These are phyloP conservation scores for Fragaria ananassa DNA, from an alignment of 306 rosid species.

Conservation along the genomic window DNA sequence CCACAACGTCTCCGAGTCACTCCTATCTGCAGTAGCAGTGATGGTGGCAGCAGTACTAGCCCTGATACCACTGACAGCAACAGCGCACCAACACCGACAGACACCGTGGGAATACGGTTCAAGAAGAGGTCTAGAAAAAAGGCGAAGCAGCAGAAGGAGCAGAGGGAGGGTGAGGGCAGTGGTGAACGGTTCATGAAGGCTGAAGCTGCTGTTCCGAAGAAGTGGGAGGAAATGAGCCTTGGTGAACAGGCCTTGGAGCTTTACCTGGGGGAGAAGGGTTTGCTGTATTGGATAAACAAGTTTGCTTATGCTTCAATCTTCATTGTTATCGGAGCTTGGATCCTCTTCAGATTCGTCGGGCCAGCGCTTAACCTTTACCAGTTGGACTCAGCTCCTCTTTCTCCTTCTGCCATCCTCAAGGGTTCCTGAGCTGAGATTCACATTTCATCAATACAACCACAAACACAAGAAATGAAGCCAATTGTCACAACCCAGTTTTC, in stretches of 20 bases:
- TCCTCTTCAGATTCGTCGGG: slow-evolving; percentile 79
- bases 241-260: slow-evolving; percentile 70
- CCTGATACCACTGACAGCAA: slow-evolving; percentile 7
- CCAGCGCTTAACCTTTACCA: slow-evolving; percentile 87
- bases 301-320: slow-evolving; percentile 92
- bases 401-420: slow-evolving; percentile 65
- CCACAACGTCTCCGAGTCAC: slow-evolving; percentile 26
- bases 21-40: slow-evolving; percentile 29
- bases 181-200: slow-evolving; percentile 29
- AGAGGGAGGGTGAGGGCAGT: slow-evolving; percentile 25
- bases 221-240: slow-evolving; percentile 88
- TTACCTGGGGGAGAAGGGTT: slow-evolving; percentile 82
- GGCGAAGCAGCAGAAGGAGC: slow-evolving; percentile 33
- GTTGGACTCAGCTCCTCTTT: slow-evolving; percentile 65
- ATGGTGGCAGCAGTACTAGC: slow-evolving; percentile 9
- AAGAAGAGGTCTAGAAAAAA: slow-evolving; percentile 59
- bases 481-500: neutral
- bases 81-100: slow-evolving; percentile 31
- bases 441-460: neutral
- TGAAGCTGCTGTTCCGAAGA: slow-evolving; percentile 44
- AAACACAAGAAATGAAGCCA: neutral
- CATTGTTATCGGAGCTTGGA: slow-evolving; percentile 86
- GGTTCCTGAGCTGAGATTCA: slow-evolving; percentile 38
- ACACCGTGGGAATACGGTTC: slow-evolving; percentile 46
- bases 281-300: slow-evolving; percentile 82